phyloP scores from a whole-genome alignment of 2,329 filamentous ascomycete species.

The Scopulariopsis brevicaulis region DNA sequence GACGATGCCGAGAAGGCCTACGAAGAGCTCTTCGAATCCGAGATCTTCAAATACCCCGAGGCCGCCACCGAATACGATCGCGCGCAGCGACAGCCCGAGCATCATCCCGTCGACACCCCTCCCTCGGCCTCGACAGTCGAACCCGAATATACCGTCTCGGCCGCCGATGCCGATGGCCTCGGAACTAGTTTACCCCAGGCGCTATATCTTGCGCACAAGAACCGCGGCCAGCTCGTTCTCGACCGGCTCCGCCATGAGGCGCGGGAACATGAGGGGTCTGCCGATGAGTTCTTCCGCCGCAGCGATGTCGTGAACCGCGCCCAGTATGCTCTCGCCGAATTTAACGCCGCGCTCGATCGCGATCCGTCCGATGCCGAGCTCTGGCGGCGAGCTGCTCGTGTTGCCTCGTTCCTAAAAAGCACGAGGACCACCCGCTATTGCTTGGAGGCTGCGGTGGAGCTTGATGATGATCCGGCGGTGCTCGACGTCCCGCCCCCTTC shows the following conservation, averaged over 20 bases:
- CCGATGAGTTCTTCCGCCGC: constrained; percentile 21
- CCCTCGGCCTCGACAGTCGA: constrained; percentile 1
- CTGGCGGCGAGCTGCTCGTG: constrained; percentile 48
- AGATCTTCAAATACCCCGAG: constrained; percentile 89
- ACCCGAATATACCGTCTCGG: constrained; percentile 12
- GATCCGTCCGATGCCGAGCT: constrained; percentile 58
- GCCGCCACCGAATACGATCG: constrained; percentile 75
- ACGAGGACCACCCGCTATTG: constrained; percentile 47
- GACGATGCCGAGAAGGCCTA: constrained; percentile 73
- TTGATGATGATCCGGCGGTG: constrained; percentile 54
- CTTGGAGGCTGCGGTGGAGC: constrained; percentile 53
- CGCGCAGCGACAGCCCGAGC: constrained; percentile 42
- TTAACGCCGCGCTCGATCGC: constrained; percentile 47
- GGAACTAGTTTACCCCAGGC: constrained; percentile 80
- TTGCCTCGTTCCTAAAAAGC: constrained; percentile 47
- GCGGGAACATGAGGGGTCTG: constrained; percentile 15
- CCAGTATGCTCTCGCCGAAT: constrained; percentile 40
- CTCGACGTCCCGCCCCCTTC: constrained; percentile 52
- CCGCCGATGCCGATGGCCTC: constrained; percentile 57
- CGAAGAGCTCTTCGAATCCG: constrained; percentile 72
- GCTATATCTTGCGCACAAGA: constrained; percentile 89
- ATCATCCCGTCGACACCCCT: constrained; percentile 18
- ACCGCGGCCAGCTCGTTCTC: constrained; percentile 84
- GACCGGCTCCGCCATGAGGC: constrained; percentile 53
- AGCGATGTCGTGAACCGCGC: constrained; percentile 23